phyloP scores from a whole-genome alignment of 441 rosid species.

The Populus hybrid region DNA sequence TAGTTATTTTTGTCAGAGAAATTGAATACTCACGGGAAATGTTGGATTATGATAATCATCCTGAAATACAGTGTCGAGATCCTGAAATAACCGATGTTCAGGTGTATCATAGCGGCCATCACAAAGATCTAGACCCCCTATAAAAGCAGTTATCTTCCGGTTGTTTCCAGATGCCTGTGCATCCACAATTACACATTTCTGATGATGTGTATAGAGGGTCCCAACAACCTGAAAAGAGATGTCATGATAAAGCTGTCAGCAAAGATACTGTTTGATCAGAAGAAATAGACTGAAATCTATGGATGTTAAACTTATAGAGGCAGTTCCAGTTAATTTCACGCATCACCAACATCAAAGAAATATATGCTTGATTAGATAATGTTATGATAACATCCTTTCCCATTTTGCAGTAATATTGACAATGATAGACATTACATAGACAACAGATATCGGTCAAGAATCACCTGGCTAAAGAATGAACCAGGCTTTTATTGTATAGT shows the following conservation, averaged over 20 bases:
- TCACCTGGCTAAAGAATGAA: background rate
- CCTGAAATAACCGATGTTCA: slow-evolving; percentile 60
- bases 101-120: slow-evolving; percentile 96
- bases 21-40: slow-evolving; percentile 52
- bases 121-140: slow-evolving; percentile 88
- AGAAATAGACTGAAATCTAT: background rate
- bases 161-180: slow-evolving; percentile 77
- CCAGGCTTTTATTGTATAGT: background rate
- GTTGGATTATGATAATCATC: slow-evolving; percentile 81
- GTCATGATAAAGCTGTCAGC: slow-evolving; percentile 15
- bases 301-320: background rate
- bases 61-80: slow-evolving; percentile 58
- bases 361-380: background rate
- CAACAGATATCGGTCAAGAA: background rate
- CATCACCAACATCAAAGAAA: background rate
- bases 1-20: background rate
- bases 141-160: slow-evolving; percentile 63
- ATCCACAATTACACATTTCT: slow-evolving; percentile 86
- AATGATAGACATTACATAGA: background rate
- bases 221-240: slow-evolving; percentile 67
- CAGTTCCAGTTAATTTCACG: background rate
- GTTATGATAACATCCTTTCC: background rate
- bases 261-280: slow-evolving; percentile 2
- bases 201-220: slow-evolving; percentile 84
- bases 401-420: background rate